Evolutionary conservation across 225 moss, liverwort and hornwort species (phyloP), one percentile per base, ranked within the genome.

Genomic region (Pleurozium schreberi): DNA sequence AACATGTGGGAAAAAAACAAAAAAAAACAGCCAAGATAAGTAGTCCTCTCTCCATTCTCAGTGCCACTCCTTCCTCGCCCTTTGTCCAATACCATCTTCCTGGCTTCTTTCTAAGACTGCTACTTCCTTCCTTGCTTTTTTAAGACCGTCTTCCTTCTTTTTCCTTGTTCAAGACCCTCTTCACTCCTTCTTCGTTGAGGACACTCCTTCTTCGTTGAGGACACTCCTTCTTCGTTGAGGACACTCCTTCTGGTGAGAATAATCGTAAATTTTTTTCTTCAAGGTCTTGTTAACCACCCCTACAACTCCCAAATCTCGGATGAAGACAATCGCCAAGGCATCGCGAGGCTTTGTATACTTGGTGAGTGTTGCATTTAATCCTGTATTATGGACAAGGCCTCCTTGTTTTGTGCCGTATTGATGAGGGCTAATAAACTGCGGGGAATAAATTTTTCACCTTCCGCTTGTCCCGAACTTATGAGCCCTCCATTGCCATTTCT

Each of bases 311-410:
- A 86, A 76, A 90, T 75, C 88, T 52, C 95, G 96, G 62, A 96
- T 96, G 96, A 31, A 70, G 21, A 87, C 82, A 76, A 98, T 98
- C 30, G 84, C 96, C 69, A 31, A 93, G 73, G 96, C 95, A 64
- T 91, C 96, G 61, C 96, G 95, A 83, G 98, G 98, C 81, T 98
- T 98, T 88, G 88, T 96, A 23, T 98, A 98, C 82, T 84, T 98
- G 95, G 98, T 97, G 64, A 89, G 94, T 89, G 57, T 67, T 84
- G 57, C 45, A 58, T 82, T 84, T 73, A 28, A 36, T 70, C 21
- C 52, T 70, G 36, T 28, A 38, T 53, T 28, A 28, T 38, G n/a
- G 67, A n/a, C 30, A 38, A 88, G 21, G 12, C 42, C 12, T 63
- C 83, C 68, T 47, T 71, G 82, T 50, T 82, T 82, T 38, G n/a